Percentiles rank a stretch among this genome's conserved stretches.
Evolutionary conservation across 1,284 basidiomycete genomes (phyloP).

Genomic region (Ustilago bromivora): DNA sequence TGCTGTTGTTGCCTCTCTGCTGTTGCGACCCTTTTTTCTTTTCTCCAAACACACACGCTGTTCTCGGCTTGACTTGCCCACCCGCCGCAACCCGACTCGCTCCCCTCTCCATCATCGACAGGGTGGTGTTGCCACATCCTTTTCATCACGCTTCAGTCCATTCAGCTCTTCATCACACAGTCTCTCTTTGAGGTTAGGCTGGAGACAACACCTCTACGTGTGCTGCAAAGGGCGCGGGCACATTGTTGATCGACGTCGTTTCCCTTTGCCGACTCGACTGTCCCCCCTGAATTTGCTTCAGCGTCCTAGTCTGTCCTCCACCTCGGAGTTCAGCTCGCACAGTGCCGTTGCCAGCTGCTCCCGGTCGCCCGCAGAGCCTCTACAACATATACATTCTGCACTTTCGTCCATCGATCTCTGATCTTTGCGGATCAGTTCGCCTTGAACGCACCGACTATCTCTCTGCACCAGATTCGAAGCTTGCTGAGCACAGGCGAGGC

Average conservation of each 20-base stretch:
- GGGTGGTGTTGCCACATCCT: neutral
- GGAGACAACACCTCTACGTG: neutral
- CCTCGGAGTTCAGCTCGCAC: no score
- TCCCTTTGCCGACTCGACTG: neutral
- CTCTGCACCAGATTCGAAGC: neutral
- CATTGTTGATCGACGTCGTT: neutral
- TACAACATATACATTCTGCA: neutral
- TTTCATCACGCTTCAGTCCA: neutral
- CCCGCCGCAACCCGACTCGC: neutral
- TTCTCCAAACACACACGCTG: neutral
- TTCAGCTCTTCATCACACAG: neutral
- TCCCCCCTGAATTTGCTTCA: neutral
- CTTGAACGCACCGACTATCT: neutral
- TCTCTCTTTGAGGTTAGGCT: neutral
- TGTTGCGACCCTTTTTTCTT: neutral
- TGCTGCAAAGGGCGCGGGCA: neutral
- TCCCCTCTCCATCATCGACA: constrained; percentile 5
- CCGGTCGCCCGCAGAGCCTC: neutral
- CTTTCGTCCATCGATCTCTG: neutral
- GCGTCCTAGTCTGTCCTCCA: neutral
- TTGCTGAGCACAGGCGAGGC: constrained; percentile 16
- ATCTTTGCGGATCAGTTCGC: neutral
- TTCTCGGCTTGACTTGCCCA: constrained; percentile 5
- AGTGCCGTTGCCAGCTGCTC: neutral
- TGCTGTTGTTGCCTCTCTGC: no score